Evolutionary conservation across 306 rosid genomes (phyloP), one percentile per base, ranked within the genome.

Genomic region (Nissolia schottii): DNA sequence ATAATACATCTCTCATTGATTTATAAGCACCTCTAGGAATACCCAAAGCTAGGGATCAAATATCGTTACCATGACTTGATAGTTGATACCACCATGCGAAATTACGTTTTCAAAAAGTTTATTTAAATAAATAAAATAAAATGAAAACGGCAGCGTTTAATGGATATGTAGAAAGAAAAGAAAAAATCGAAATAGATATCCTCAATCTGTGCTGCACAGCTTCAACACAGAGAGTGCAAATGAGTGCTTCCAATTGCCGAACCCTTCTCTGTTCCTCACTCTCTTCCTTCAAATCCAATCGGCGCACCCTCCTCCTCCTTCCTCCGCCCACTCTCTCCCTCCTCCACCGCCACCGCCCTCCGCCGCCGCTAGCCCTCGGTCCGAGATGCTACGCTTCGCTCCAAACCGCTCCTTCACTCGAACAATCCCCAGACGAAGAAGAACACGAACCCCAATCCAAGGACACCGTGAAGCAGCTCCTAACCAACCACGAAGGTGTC

Each of bases 391-490:
- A 71, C 70, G 76, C 88, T 31, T 77, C 91, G 29, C 34, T 77
- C 12, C 79, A 74, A 58, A 74, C 46, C 24, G 78, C 79, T 3
- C 11, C 76, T 66, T 28, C 85, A 29, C 0, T 70, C 3, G 76
- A 81, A 73, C 59, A 80, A 68, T n/a, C n/a, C 49, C 79, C 4
- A 12, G 60, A 3, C 60, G n/a, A 70, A 34, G 85, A 85, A 25
- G 85, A 87, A 22, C 57, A 87, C 35, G 45, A 40, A n/a, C n/a
- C n/a, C 20, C 81, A 56, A 27, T 10, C 78, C 3, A 69, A 31
- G 7, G 86, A 91, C 81, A 78, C 74, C 24, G 88, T 90, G 7
- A 92, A 80, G 55, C 76, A 75, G 41, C 82, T 94, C 60, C 96
- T 89, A 48, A 73, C 78, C 0, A 64, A 67, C 71, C 2, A 71